Evolutionary conservation across 768 basidiomycete species (phyloP).

Genomic region (Gautieria morchelliformis): DNA sequence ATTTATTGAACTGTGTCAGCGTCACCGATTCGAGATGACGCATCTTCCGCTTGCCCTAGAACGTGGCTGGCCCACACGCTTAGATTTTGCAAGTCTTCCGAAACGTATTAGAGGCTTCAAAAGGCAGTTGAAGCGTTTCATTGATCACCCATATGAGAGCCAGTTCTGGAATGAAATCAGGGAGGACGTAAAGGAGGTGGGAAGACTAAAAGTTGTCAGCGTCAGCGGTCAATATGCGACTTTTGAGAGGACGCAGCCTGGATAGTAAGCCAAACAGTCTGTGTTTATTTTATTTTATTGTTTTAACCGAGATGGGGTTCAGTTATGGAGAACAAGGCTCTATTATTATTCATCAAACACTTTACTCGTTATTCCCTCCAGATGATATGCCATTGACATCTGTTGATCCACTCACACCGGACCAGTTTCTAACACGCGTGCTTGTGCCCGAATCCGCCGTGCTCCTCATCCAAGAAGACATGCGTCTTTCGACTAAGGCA

Average conservation of each 20-base stretch:
- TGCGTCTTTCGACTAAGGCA: constrained; percentile 30
- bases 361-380: constrained; percentile 68
- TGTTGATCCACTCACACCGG: constrained; percentile 55
- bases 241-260: constrained; percentile 78
- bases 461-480: constrained; percentile 75
- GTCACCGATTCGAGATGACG: constrained; percentile 68
- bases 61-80: constrained; percentile 68
- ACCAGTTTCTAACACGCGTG: constrained; percentile 73
- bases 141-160: constrained; percentile 41
- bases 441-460: constrained; percentile 86
- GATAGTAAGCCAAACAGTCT: constrained; percentile 56
- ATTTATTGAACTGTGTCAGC: constrained; percentile 63
- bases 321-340: constrained; percentile 87
- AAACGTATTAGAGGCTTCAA: constrained; percentile 45
- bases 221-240: constrained; percentile 66
- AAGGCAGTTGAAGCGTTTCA: constrained; percentile 35
- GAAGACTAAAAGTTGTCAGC: constrained; percentile 54
- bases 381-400: constrained; percentile 41
- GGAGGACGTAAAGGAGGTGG: constrained; percentile 53
- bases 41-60: constrained; percentile 61
- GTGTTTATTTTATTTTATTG: no score
- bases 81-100: constrained; percentile 52
- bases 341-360: constrained; percentile 66
- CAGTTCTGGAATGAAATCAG: constrained; percentile 64
- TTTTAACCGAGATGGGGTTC: not conserved